Conservation (phyloP, 1,284 basidiomycete genomes). For the Leccinum fuscescens region DNA sequence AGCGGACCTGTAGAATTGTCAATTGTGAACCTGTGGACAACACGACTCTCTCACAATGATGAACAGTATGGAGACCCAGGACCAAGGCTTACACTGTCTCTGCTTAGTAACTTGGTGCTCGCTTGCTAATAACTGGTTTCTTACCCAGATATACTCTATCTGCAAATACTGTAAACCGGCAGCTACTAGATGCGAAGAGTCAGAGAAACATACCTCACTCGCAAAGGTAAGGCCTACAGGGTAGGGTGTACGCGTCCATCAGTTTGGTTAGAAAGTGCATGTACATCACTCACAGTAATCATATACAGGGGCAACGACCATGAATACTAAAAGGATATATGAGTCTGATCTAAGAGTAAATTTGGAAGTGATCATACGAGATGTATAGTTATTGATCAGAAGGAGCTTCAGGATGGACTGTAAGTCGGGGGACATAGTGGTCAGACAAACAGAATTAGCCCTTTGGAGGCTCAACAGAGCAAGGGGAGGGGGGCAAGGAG, state of each 20-base stretch:
- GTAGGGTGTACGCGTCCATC: neutral
- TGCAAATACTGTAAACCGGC: neutral
- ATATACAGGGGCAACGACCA: neutral
- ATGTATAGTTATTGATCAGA: neutral
- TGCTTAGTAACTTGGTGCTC: neutral
- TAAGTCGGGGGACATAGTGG: neutral
- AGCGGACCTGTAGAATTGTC: neutral
- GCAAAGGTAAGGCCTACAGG: neutral
- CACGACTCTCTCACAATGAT: neutral
- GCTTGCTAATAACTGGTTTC: neutral
- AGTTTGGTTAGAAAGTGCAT: neutral
- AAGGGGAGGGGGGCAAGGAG: neutral
- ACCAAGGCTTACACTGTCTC: neutral
- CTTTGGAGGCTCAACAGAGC: neutral
- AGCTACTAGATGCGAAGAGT: neutral
- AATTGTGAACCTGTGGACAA: neutral
- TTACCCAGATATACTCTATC: neutral
- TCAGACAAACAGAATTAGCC: neutral
- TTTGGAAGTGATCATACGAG: neutral
- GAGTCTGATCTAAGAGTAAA: neutral
- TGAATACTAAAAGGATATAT: neutral
- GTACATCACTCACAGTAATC: neutral
- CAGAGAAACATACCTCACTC: neutral
- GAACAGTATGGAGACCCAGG: constrained; percentile 1
- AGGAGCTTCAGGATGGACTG: neutral